phyloP scores from a whole-genome alignment of 371 early-diverging fungal species.

The Haplosporangium sp. region DNA sequence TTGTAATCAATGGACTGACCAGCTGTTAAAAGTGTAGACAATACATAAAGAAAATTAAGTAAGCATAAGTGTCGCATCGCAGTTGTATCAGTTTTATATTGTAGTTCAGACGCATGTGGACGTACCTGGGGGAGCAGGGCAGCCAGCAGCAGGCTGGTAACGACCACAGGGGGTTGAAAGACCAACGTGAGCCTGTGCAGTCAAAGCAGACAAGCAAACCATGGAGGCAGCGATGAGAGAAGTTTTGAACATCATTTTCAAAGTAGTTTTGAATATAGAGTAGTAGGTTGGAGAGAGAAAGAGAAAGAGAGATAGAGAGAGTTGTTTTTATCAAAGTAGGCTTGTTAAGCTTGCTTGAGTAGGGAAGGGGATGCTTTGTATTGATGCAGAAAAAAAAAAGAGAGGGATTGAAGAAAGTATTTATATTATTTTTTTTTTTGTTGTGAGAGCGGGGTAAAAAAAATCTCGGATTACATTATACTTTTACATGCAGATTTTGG shows the following conservation, averaged over 20 bases:
- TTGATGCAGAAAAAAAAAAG: background rate
- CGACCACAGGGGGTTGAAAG: constrained; percentile 21
- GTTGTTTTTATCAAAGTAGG: background rate
- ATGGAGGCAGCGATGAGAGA: constrained; percentile 24
- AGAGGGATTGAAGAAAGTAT: background rate
- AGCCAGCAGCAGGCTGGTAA: constrained; percentile 25
- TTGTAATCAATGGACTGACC: constrained; percentile 51
- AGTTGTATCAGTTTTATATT: background rate
- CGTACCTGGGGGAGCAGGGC: constrained; percentile 30
- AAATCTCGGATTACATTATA: background rate
- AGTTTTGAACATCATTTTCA: constrained; percentile 2
- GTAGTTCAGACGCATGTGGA: background rate
- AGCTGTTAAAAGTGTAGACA: constrained; percentile 1
- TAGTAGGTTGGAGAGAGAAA: background rate
- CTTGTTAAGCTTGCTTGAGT: background rate
- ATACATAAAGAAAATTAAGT: background rate
- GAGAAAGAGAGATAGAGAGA: background rate
- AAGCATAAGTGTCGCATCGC: background rate
- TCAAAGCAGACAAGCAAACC: constrained; percentile 33
- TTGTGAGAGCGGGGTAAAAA: background rate
- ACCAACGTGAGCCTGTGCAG: constrained; percentile 32
- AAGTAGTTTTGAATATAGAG: background rate
- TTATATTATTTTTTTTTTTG: background rate
- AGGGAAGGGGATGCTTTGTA: background rate
- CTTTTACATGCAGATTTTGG: background rate